Evolutionary conservation across 371 early-diverging fungal species (phyloP).

Genomic region (Umbelopsis sp.): DNA sequence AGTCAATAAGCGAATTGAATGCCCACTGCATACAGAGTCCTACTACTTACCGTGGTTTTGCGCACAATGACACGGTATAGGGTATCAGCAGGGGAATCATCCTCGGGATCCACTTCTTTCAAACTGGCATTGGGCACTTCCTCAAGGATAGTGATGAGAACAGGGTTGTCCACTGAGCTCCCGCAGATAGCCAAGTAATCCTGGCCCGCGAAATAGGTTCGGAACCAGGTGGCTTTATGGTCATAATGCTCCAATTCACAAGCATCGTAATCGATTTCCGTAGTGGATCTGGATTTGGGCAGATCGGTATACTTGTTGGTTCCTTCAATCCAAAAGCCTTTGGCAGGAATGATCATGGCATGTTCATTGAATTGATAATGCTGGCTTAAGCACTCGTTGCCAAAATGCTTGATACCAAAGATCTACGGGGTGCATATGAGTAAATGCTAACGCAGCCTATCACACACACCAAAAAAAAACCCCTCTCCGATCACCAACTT

Average conservation of each 20-base stretch:
- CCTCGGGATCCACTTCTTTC: background rate
- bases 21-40: background rate
- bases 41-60: background rate
- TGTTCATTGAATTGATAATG: slow-evolving; percentile 40
- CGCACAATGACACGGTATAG: background rate
- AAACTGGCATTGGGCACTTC: slow-evolving; percentile 16
- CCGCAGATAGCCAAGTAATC: slow-evolving; percentile 33
- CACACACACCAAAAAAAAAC: background rate
- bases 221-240: slow-evolving; percentile 36
- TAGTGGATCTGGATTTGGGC: slow-evolving; percentile 5
- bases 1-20: background rate
- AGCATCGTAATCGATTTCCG: slow-evolving; percentile 16
- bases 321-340: slow-evolving; percentile 43
- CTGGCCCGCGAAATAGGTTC: slow-evolving; percentile 27
- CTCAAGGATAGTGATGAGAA: slow-evolving; percentile 30
- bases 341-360: slow-evolving; percentile 43
- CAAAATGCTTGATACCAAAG: slow-evolving; percentile 30
- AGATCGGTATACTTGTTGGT: slow-evolving; percentile 27
- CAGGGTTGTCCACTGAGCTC: background rate
- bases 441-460: background rate
- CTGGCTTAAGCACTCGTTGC: slow-evolving; percentile 41
- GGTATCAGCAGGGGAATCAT: no score
- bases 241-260: slow-evolving; percentile 36
- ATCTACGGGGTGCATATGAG: background rate
- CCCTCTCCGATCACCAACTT: background rate